Evolutionary conservation across 2,329 filamentous ascomycete species (phyloP).

Genomic region (Fusarium sambucinum): DNA sequence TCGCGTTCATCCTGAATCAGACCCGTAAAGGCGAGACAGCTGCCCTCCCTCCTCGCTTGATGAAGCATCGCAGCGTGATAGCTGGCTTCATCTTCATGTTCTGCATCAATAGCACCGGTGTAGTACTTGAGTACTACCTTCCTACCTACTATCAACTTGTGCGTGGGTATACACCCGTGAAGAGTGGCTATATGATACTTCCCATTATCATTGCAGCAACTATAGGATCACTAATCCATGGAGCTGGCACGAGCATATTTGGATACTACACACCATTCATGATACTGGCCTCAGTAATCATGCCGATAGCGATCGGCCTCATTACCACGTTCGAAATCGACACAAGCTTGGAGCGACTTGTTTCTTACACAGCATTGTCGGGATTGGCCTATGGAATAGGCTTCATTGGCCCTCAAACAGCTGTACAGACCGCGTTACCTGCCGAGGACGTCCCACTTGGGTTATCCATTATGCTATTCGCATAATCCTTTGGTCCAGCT

Average conservation of each 20-base stretch:
- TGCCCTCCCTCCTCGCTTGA: conserved; percentile 57
- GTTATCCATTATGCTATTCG: conserved; percentile 41
- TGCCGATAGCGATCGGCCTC: conserved; percentile 17
- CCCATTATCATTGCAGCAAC: conserved; percentile 33
- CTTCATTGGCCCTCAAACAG: conserved; percentile 24
- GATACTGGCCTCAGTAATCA: conserved; percentile 19
- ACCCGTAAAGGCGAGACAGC: conserved; percentile 39
- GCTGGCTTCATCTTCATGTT: conserved; percentile 52
- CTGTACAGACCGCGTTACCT: conserved; percentile 17
- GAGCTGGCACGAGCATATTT: conserved; percentile 16
- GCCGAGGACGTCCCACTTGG: conserved; percentile 32
- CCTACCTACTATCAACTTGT: conserved; percentile 59
- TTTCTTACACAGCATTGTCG: conserved; percentile 16
- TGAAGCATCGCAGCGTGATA: conserved; percentile 55
- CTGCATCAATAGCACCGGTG: conserved; percentile 52
- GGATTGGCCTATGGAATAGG: conserved; percentile 31
- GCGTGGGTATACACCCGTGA: conserved; percentile 52
- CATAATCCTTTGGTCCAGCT: conserved; percentile 39
- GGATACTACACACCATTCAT: conserved; percentile 34
- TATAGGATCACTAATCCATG: conserved; percentile 22
- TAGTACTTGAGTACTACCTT: conserved; percentile 52
- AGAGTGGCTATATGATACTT: conserved; percentile 46
- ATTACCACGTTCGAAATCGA: conserved; percentile 22
- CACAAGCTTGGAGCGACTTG: conserved; percentile 8
- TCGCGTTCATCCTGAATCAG: not conserved